Base-by-base conservation (phyloP, 352 stramenopile genomes). In the Saprolegnia diclina region DNA sequence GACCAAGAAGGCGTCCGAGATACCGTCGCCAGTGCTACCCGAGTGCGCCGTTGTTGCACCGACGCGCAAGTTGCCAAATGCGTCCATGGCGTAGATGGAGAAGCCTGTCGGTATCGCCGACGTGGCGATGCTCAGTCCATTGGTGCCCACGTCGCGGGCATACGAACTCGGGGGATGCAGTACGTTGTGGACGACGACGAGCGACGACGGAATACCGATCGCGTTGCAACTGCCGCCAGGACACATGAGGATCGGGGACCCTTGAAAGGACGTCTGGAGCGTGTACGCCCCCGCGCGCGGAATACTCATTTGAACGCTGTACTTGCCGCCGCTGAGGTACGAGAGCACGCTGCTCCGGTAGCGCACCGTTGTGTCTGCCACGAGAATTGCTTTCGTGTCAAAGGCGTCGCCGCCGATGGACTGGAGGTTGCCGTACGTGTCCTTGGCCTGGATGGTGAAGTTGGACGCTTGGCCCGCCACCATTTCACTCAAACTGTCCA, bases 371-470 rank as follows among this genome's bases (percentile, higher is more conserved):
- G 64, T 45, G 62, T 90, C 79, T 0, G 45, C 56, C 24, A 73
- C 67, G 38, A 88, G 76, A 70, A 90, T 84, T 74, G 98, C 95
- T 22, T 87, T 88, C 0, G 89, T 97, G 46, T 85, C 73, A 44
- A 98, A 95, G 0, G 74, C 71, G 61, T 98, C 92, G 21, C 82
- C 64, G 22, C 79, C 79, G 53, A 73, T 44, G 71, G 76, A 29
- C 24, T 76, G 77, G 69, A 88, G 83, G 69, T 99, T 99, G 1
- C 79, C 82, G 74, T 97, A 98, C 0, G 92, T 94, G 74, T 99
- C 96, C 40, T 96, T 95, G 2, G 95, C 84, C 72, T 98, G 93
- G 56, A 98, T 96, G n/a, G 89, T 95, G 71, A 99, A 97, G 71
- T 92, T 96, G 6, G 90, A 89, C 11, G 90, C 90, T 13, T 92